Conservation (phyloP, 139 green algal species). For the Diplosphaera chodatii region DNA sequence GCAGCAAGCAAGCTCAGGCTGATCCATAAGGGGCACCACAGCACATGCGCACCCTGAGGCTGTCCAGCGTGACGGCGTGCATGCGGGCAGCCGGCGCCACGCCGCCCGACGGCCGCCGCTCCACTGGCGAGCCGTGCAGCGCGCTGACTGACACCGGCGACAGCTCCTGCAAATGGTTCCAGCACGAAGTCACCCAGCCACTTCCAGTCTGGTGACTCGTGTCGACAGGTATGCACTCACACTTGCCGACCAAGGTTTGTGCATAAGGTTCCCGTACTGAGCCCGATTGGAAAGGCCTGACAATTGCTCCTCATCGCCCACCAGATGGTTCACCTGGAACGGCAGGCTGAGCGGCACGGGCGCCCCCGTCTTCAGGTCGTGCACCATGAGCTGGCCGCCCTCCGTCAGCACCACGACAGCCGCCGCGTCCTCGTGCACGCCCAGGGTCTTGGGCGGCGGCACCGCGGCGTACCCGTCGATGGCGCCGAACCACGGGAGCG, state of each 20-base stretch:
- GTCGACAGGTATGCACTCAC: too few relatives aligned
- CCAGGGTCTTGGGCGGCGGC: slow-evolving; percentile 20
- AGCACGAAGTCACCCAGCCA: too few relatives aligned
- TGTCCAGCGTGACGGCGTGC: slow-evolving; percentile 10
- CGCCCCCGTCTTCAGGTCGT: slow-evolving; percentile 40
- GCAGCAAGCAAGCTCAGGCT: too few relatives aligned
- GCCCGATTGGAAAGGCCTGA: too few relatives aligned
- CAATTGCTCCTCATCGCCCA: too few relatives aligned
- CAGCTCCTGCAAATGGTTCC: slow-evolving; percentile 17
- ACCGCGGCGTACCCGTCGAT: slow-evolving; percentile 42
- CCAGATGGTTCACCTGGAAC: slow-evolving; percentile 14
- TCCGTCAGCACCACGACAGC: slow-evolving; percentile 65
- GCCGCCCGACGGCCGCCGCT: not conserved
- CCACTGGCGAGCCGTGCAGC: slow-evolving; percentile 9
- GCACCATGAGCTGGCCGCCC: slow-evolving; percentile 60
- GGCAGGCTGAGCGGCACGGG: slow-evolving; percentile 43
- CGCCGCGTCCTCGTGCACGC: slow-evolving; percentile 27
- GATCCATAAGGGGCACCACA: too few relatives aligned
- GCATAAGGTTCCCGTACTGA: too few relatives aligned
- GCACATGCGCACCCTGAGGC: slow-evolving; percentile 13
- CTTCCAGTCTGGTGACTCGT: too few relatives aligned
- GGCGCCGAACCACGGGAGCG: slow-evolving; percentile 65
- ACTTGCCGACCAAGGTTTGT: too few relatives aligned
- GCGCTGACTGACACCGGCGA: slow-evolving; percentile 23
- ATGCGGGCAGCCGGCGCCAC: not conserved